Evolutionary conservation across 106 monocot genomes (phyloP).

Genomic region (Dactylorhiza incarnata): DNA sequence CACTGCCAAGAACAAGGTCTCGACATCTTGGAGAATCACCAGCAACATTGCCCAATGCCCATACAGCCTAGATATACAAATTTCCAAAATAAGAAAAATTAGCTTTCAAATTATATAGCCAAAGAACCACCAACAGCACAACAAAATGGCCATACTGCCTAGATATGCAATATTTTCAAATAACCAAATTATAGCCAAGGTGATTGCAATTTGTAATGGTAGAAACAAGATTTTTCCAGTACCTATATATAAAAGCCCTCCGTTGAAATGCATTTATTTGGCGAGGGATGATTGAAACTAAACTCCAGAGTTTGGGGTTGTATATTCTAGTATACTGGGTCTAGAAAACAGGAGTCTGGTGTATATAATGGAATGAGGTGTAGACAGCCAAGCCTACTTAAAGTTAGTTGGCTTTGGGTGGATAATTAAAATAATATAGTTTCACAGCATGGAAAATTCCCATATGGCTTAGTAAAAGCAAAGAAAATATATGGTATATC

Average conservation of each 20-base stretch:
- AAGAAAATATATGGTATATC: neutral
- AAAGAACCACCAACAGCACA: no score
- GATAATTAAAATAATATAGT: neutral
- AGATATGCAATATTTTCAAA: no score
- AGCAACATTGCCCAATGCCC: slow-evolving; percentile 77
- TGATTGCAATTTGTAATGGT: no score
- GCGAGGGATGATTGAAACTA: neutral
- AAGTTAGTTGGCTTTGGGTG: neutral
- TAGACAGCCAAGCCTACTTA: neutral
- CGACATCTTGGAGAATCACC: slow-evolving; percentile 58
- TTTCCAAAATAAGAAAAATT: neutral
- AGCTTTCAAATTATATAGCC: no score
- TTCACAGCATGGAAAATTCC: neutral
- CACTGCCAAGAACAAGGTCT: slow-evolving; percentile 48
- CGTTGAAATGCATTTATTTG: neutral
- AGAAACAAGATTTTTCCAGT: neutral
- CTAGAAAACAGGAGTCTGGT: neutral
- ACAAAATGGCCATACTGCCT: no score
- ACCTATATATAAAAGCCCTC: neutral
- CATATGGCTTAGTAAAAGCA: neutral
- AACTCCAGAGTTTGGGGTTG: no score
- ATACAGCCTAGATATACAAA: slow-evolving; percentile 36
- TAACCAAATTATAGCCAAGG: no score
- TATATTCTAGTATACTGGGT: neutral
- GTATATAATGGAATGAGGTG: neutral